phyloP scores from a whole-genome alignment of 768 basidiomycete genomes.

The Xerocomus potaroensis region DNA sequence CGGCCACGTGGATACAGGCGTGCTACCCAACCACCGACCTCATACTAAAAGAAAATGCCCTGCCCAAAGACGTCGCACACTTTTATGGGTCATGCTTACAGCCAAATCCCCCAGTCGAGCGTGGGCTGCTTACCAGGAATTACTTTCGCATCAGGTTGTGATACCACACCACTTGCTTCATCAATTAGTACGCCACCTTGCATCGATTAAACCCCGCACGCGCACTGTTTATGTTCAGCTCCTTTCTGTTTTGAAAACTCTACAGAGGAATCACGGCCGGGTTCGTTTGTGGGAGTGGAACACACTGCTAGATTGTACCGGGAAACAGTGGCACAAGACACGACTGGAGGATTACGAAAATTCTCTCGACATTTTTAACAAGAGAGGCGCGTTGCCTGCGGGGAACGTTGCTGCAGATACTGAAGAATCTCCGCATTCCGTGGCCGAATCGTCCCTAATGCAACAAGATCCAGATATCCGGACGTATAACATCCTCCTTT shows the following conservation, averaged over 20 bases:
- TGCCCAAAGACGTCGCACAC: conserved; percentile 18
- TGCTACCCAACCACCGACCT: not conserved
- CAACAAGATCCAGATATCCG: conserved; percentile 52
- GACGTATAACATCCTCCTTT: conserved; percentile 66
- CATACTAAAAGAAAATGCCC: conserved; percentile 16
- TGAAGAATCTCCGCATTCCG: conserved; percentile 10
- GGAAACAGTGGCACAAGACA: conserved; percentile 60
- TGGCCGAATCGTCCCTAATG: not conserved
- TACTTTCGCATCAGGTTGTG: conserved; percentile 22
- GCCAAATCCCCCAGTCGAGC: conserved; percentile 31
- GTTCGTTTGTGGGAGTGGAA: conserved; percentile 75
- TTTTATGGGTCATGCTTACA: conserved; percentile 32
- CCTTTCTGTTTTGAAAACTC: conserved; percentile 58
- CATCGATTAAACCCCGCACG: conserved; percentile 49
- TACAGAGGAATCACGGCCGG: conserved; percentile 51
- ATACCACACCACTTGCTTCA: conserved; percentile 49
- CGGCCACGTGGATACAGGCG: not conserved
- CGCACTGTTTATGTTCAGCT: conserved; percentile 59
- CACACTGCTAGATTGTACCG: conserved; percentile 62
- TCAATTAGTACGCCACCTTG: conserved; percentile 57
- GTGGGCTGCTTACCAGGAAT: conserved; percentile 42
- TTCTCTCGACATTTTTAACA: conserved; percentile 56
- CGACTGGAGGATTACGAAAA: conserved; percentile 52
- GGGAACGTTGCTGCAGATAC: conserved; percentile 3
- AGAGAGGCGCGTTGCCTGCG: conserved; percentile 45